A percentile compares a stretch with the other conserved stretches of the same genome.
phyloP scores from a whole-genome alignment of 352 stramenopile species.

The Phytopythium aichiense region DNA sequence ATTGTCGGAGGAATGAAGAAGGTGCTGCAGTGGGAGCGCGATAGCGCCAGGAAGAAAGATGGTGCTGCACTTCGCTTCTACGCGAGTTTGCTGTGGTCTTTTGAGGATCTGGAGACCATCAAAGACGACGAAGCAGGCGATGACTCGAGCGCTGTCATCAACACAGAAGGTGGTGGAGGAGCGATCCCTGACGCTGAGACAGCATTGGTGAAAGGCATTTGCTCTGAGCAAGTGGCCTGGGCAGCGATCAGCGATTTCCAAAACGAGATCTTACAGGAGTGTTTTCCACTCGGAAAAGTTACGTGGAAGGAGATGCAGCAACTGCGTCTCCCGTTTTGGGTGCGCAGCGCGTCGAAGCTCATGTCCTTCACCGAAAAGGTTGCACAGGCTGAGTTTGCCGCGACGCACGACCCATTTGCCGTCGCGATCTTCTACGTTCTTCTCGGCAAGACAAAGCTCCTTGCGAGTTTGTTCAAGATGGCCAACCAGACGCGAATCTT shows the following conservation, averaged over 20 bases:
- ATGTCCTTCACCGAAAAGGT: constrained; percentile 62
- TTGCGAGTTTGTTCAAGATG: constrained; percentile 85
- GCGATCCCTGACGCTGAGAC: background rate
- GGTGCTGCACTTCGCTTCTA: constrained; percentile 68
- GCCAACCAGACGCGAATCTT: constrained; percentile 70
- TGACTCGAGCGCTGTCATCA: constrained; percentile 2
- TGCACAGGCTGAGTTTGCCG: constrained; percentile 72
- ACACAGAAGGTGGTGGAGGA: constrained; percentile 6
- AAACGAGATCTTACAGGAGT: constrained; percentile 64
- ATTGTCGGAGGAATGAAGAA: constrained; percentile 48
- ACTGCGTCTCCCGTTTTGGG: constrained; percentile 73
- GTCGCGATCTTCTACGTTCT: constrained; percentile 86
- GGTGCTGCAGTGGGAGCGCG: constrained; percentile 60
- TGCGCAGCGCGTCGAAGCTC: constrained; percentile 54
- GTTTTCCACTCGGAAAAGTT: constrained; percentile 40
- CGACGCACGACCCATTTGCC: constrained; percentile 72
- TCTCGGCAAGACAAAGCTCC: constrained; percentile 76
- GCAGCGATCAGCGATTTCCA: constrained; percentile 63
- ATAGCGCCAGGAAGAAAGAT: constrained; percentile 53
- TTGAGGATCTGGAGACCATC: constrained; percentile 14
- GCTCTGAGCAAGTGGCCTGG: constrained; percentile 78
- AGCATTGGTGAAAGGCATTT: constrained; percentile 33
- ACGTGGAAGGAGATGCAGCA: constrained; percentile 67
- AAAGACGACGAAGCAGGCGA: background rate
- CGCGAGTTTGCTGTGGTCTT: constrained; percentile 64